Evolutionary conservation across 257 asterid genomes (phyloP), one percentile per base, ranked within the genome.

Genomic region (Solanum stenotomum): DNA sequence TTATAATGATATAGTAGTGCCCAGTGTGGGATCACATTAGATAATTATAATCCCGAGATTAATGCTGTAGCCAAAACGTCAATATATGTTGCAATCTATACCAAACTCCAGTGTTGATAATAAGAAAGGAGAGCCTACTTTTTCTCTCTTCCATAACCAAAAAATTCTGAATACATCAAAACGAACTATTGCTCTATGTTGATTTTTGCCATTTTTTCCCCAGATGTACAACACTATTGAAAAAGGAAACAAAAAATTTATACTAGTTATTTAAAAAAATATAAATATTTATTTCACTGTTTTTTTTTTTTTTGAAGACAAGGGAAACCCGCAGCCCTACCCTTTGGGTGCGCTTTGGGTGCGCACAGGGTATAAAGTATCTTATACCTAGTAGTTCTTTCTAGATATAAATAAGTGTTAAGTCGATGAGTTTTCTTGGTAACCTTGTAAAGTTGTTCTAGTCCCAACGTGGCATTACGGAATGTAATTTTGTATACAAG

Each of bases 361-460:
- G 4, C 4, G 0, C 46, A 10, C 5, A 10, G 1, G 1, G 10
- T 38, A 42, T 40, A 40, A 40, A 10, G 46, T 23, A 25, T 67
- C 31, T 25, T 67, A 67, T 25, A 67, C 74, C 74, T 67, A 67
- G 74, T 12, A 67, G 95, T 95, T 93, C 98, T 94, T 56, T 18
- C 25, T 72, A 33, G 20, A 56, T 56, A 20, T 56, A 56, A 8
- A 0, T 3, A 6, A 56, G 25, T 56, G 67, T 20, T 8, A 3
- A 56, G 67, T 18, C 16, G 18, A 34, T 34, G 2, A 20, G 13
- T 22, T 75, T 29, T 75, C 40, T 37, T 22, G 83, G 11, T 37
- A 75, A 37, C 52, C 33, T 35, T 75, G 2, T 37, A 75, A 37
- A 75, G 52, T 37, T 75, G 16, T 34, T 35, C 20, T 75, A 22